Base-by-base conservation (phyloP, 2,329 filamentous ascomycete genomes). In the Colletotrichum zoysiae region DNA sequence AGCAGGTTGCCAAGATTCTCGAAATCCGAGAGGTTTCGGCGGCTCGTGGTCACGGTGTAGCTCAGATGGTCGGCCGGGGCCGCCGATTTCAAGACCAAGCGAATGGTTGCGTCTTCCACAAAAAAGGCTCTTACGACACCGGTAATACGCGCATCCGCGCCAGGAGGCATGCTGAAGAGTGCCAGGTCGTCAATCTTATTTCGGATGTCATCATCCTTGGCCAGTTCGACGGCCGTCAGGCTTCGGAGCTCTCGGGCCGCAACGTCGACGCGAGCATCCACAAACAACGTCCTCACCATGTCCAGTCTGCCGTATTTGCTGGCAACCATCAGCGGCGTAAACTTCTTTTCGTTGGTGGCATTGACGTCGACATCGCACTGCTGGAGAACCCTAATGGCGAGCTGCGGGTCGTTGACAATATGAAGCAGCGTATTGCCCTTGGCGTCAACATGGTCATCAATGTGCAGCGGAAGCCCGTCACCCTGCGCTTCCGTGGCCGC, bases 281-380 rank as follows among this genome's bases (percentile, higher is more conserved):
- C 89, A 80, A 97, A 98, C 7, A 99, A 86, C 12, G 92, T 91
- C 70, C 95, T 88, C 23, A 99, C 95, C 86, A 97, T 94, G 77
- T 98, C 96, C 65, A 97, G 92, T 74, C 96, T 90, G 44, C 96
- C 96, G 78, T 98, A 99, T 81, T 99, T 99, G 87, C 95, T 98
- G 9, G 95, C 95, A 74, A 99, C 93, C 96, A 99, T 99, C 68
- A 99, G 86, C 1, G 96, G 92, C 0, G 97, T 99, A 78, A 99
- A 98, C 59, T 90, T 92, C 83, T 94, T 97, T 76, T 98, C 95
- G 78, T 99, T 99, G 11, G 92, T 93, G 11, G 95, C 95, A 81
- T 99, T 99, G 67, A 95, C 93, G 78, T 99, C 95, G n/a, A 95
- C 92, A 76, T 99, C 96, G 81, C 95, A 97, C 71, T 92, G 89